phyloP scores from a whole-genome alignment of 2,329 filamentous ascomycete genomes.

The Penicillium sp. region DNA sequence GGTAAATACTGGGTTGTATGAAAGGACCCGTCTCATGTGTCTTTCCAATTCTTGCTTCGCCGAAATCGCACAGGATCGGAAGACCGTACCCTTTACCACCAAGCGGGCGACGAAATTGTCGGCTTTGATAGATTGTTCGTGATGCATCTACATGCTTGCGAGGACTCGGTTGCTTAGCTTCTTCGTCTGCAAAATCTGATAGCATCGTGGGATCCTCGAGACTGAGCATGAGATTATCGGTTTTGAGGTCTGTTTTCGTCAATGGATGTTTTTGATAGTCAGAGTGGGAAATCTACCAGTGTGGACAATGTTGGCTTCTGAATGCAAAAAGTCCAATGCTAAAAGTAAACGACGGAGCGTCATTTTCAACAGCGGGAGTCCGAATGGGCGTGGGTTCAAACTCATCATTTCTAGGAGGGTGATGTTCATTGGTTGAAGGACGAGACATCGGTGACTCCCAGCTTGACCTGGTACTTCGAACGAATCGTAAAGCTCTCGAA shows the following conservation, averaged over 20 bases:
- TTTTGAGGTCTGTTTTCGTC: constrained; percentile 34
- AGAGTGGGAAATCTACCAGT: constrained; percentile 24
- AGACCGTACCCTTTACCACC: not conserved
- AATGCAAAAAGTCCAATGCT: constrained; percentile 35
- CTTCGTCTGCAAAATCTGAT: constrained; percentile 24
- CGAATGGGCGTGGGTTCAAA: constrained; percentile 23
- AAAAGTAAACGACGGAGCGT: constrained; percentile 28
- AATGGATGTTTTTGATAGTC: not conserved
- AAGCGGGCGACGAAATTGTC: too few species aligned
- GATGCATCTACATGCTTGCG: constrained; percentile 25
- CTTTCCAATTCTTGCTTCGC: not conserved
- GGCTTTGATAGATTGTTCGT: constrained; percentile 27
- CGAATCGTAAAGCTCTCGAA: constrained; percentile 30
- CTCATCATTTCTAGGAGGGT: constrained; percentile 30
- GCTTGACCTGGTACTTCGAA: constrained; percentile 25
- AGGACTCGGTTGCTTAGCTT: constrained; percentile 25
- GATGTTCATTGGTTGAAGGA: constrained; percentile 29
- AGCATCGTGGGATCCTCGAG: constrained; percentile 28
- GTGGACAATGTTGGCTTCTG: constrained; percentile 28
- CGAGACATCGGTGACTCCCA: constrained; percentile 27
- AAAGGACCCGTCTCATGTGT: not conserved
- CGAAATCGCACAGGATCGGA: not conserved
- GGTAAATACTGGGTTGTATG: not conserved
- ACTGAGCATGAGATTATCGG: constrained; percentile 39
- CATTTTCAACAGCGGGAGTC: constrained; percentile 26